Conservation (phyloP, 1,284 basidiomycete genomes). For the Melampsora americana region DNA sequence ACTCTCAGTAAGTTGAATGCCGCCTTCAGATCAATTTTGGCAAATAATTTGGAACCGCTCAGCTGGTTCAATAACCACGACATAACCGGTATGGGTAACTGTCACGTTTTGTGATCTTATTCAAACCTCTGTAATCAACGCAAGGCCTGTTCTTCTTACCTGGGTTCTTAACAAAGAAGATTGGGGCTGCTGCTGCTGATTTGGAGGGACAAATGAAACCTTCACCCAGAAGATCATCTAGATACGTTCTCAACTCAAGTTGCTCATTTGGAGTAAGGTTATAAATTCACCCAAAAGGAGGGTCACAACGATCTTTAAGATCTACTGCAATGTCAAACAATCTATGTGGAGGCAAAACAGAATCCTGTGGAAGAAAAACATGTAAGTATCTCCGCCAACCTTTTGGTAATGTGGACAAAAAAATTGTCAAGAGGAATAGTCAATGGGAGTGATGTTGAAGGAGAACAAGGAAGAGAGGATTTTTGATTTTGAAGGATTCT, state of each 20-base stretch:
- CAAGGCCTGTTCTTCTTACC: no score
- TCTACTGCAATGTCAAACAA: no score
- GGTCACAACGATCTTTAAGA: not conserved
- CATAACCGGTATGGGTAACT: constrained; percentile 3
- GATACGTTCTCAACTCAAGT: not conserved
- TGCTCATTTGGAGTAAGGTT: constrained; percentile 10
- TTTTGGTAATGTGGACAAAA: no score
- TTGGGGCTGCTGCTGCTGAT: not conserved
- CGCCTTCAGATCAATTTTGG: constrained; percentile 55
- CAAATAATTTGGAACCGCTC: constrained; percentile 4
- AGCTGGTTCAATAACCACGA: constrained; percentile 12
- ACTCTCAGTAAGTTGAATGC: constrained; percentile 40
- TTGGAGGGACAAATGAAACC: constrained; percentile 18
- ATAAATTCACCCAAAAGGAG: constrained; percentile 21
- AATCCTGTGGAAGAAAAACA: no score
- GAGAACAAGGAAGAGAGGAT: no score
- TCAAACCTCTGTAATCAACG: constrained; percentile 9
- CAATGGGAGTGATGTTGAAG: no score
- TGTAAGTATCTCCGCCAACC: no score
- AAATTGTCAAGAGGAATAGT: no score
- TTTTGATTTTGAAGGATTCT: no score
- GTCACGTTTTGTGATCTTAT: constrained; percentile 13
- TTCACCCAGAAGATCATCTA: constrained; percentile 13
- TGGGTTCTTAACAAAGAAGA: no score
- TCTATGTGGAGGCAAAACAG: no score